phyloP scores from a whole-genome alignment of 1,284 basidiomycete species.

The Crepidotus sp. region DNA sequence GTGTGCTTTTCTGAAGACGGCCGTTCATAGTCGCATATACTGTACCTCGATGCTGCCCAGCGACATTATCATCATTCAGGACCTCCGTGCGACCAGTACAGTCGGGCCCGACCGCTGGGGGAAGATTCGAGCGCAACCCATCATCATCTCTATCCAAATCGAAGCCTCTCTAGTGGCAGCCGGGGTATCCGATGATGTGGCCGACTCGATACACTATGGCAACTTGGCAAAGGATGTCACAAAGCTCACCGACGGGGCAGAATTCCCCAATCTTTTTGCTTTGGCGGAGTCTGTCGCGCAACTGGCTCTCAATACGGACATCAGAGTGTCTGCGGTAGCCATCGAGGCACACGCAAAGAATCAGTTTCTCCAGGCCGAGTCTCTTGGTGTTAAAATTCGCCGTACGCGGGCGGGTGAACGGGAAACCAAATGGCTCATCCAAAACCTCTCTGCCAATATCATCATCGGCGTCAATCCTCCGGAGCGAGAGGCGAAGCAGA shows the following conservation, averaged over 20 bases:
- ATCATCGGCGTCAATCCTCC: conserved; percentile 47
- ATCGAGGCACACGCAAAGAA: conserved; percentile 6
- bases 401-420: conserved; percentile 6
- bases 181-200: conserved; percentile 35
- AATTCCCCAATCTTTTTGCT: conserved; percentile 27
- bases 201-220: conserved; percentile 42
- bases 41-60: not conserved
- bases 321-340: not conserved
- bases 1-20: no score
- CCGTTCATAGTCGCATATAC: no score
- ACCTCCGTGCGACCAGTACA: conserved; percentile 5
- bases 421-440: conserved; percentile 23
- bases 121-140: conserved; percentile 32
- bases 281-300: conserved; percentile 21
- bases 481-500: conserved; percentile 41
- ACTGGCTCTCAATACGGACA: conserved; percentile 4
- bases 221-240: conserved; percentile 35
- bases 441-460: conserved; percentile 18
- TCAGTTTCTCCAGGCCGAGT: conserved; percentile 18
- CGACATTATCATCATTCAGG: conserved; percentile 6
- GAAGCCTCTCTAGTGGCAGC: conserved; percentile 30
- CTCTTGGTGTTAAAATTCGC: conserved; percentile 26
- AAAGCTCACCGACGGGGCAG: conserved; percentile 23
- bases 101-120: conserved; percentile 42
- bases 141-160: conserved; percentile 37